Evolutionary conservation across 2,329 filamentous ascomycete species (phyloP).

Genomic region (Ascosphaera apis): DNA sequence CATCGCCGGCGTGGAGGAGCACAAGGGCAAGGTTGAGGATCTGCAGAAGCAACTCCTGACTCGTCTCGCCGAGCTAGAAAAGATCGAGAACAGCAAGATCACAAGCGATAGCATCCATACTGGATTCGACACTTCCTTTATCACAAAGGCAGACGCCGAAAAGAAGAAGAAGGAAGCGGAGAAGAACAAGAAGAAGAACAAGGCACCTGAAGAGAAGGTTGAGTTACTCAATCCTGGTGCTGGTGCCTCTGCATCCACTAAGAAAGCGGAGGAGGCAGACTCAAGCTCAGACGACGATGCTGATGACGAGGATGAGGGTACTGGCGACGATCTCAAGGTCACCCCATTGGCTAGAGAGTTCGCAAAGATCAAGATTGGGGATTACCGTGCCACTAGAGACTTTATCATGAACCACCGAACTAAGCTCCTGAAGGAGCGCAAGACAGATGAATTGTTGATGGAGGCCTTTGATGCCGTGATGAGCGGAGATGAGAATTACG

Average conservation of each 20-base stretch:
- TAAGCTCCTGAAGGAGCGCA: constrained; percentile 54
- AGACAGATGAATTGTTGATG: constrained; percentile 76
- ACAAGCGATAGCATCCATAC: constrained; percentile 77
- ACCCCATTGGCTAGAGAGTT: constrained; percentile 62
- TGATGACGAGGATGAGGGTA: constrained; percentile 26
- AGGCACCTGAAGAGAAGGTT: constrained; percentile 16
- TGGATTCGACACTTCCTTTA: constrained; percentile 71
- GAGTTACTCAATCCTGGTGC: constrained; percentile 54
- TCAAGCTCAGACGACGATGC: constrained; percentile 23
- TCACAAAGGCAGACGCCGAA: constrained; percentile 34
- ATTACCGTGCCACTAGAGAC: constrained; percentile 49
- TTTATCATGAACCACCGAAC: constrained; percentile 56
- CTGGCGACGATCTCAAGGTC: constrained; percentile 45
- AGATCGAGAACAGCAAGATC: constrained; percentile 69
- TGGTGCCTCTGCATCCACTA: constrained; percentile 3
- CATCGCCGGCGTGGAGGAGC: constrained; percentile 51
- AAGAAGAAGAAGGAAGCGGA: constrained; percentile 24
- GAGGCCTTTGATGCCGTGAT: constrained; percentile 79
- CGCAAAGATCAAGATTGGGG: constrained; percentile 48
- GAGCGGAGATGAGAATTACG: constrained; percentile 50
- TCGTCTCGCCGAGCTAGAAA: constrained; percentile 63
- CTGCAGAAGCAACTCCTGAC: constrained; percentile 51
- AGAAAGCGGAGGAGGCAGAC: background rate
- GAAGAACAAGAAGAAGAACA: constrained; percentile 20
- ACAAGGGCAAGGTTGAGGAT: constrained; percentile 53